Conservation (phyloP, 169 alveolate species). For the Plasmodium sp. region DNA sequence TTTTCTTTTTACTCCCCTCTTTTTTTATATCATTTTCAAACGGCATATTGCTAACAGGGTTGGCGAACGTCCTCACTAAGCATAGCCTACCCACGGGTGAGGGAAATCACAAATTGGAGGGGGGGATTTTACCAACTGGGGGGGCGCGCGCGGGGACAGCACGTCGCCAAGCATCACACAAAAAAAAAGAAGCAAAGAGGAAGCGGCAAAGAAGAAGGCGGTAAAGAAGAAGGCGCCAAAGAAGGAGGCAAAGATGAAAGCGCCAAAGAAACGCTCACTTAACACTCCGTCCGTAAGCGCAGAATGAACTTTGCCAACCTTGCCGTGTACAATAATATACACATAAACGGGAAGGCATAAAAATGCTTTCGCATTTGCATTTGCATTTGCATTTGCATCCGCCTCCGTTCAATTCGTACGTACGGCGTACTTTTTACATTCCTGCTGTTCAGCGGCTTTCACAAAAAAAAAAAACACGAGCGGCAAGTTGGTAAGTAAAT, state of each 20-base stretch:
- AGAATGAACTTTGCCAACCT: neutral
- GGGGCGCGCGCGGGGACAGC: neutral
- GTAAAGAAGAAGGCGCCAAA: neutral
- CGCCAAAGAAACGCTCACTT: neutral
- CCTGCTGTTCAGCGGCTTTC: neutral
- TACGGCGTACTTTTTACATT: neutral
- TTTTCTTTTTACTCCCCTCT: slow-evolving; percentile 10
- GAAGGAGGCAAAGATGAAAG: neutral
- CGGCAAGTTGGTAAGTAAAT: neutral
- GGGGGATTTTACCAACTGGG: neutral
- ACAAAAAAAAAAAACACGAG: neutral
- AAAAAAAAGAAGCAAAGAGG: neutral
- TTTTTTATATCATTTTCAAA: slow-evolving; percentile 24
- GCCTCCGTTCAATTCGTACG: neutral
- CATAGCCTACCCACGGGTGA: slow-evolving; percentile 6
- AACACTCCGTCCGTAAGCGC: neutral
- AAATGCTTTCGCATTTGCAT: neutral
- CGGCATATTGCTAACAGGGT: slow-evolving; percentile 13
- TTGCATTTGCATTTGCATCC: neutral
- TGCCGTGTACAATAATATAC: neutral
- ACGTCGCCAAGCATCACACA: neutral
- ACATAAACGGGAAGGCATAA: neutral
- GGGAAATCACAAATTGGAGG: neutral
- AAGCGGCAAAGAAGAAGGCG: neutral
- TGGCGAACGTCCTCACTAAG: slow-evolving; percentile 2